A percentile compares a stretch with the other conserved stretches of the same genome.
phyloP scores from a whole-genome alignment of 371 early-diverging fungal genomes.

The Saksenaea oblongispora region DNA sequence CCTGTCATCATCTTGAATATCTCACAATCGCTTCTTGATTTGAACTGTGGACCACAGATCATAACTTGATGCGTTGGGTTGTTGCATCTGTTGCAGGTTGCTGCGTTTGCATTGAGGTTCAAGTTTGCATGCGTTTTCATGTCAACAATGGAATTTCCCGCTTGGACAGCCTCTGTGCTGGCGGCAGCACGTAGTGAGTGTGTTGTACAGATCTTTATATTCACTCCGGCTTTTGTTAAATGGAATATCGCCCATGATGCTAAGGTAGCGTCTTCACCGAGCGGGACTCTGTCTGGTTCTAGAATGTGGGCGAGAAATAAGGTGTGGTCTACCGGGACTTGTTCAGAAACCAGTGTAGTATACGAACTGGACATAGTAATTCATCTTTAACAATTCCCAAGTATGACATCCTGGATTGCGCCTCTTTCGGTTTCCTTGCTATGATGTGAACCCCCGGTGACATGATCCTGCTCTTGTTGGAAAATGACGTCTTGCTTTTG shows the following conservation, averaged over 20 bases:
- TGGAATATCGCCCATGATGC: background rate
- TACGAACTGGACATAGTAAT: background rate
- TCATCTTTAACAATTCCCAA: background rate
- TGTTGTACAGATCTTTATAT: background rate
- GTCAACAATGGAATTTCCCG: background rate
- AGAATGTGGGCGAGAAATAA: background rate
- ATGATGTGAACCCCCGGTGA: background rate
- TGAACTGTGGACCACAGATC: background rate
- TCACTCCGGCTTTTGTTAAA: background rate
- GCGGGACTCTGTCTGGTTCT: background rate
- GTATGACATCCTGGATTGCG: background rate
- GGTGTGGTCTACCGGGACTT: background rate
- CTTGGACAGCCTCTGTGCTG: constrained; percentile 7
- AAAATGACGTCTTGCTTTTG: background rate
- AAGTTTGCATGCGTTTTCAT: constrained; percentile 12
- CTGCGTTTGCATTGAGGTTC: background rate
- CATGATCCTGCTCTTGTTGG: background rate
- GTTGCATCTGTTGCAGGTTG: background rate
- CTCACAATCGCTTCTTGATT: background rate
- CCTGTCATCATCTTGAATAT: background rate
- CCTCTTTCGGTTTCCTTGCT: background rate
- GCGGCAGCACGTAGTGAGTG: background rate
- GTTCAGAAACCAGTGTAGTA: background rate
- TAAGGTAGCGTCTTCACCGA: background rate
- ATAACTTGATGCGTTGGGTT: background rate